Evolutionary conservation across 495 filamentous ascomycete species (phyloP).

Genomic region (Cryomyces minteri): DNA sequence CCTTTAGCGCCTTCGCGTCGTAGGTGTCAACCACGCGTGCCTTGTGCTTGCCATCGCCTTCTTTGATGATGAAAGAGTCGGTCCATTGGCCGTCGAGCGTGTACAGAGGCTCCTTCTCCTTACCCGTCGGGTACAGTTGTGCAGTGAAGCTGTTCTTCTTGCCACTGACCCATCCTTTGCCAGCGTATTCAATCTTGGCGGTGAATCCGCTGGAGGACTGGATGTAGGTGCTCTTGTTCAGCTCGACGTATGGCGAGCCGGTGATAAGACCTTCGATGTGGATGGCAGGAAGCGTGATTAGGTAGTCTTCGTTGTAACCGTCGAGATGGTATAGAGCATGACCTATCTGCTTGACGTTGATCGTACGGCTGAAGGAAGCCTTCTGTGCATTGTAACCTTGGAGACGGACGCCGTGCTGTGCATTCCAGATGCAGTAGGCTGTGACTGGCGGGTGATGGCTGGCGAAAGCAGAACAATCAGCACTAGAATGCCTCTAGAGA

Average conservation of each 20-base stretch:
- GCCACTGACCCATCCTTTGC: slow-evolving; percentile 83
- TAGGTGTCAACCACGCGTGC: slow-evolving; percentile 44
- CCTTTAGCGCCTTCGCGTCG: slow-evolving; percentile 40
- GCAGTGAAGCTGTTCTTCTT: slow-evolving; percentile 91
- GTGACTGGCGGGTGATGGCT: slow-evolving; percentile 97
- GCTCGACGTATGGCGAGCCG: slow-evolving; percentile 77
- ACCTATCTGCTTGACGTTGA: slow-evolving; percentile 90
- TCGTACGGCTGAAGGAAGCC: slow-evolving; percentile 79
- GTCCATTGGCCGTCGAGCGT: slow-evolving; percentile 86
- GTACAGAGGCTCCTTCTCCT: slow-evolving; percentile 70
- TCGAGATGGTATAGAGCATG: slow-evolving; percentile 75
- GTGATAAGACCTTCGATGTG: slow-evolving; percentile 92
- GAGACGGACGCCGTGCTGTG: slow-evolving; percentile 63
- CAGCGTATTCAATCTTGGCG: slow-evolving; percentile 82
- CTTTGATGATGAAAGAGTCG: slow-evolving; percentile 60
- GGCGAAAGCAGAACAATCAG: not conserved
- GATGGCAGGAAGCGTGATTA: slow-evolving; percentile 82
- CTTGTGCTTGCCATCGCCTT: slow-evolving; percentile 51
- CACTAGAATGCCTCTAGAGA: not conserved
- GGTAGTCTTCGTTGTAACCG: slow-evolving; percentile 49
- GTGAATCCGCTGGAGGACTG: slow-evolving; percentile 70
- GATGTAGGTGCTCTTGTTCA: slow-evolving; percentile 69
- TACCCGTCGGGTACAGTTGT: slow-evolving; percentile 51
- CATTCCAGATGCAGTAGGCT: slow-evolving; percentile 80
- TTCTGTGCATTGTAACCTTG: slow-evolving; percentile 98